phyloP scores from a whole-genome alignment of 768 basidiomycete species.

The Sarcodon sp. region DNA sequence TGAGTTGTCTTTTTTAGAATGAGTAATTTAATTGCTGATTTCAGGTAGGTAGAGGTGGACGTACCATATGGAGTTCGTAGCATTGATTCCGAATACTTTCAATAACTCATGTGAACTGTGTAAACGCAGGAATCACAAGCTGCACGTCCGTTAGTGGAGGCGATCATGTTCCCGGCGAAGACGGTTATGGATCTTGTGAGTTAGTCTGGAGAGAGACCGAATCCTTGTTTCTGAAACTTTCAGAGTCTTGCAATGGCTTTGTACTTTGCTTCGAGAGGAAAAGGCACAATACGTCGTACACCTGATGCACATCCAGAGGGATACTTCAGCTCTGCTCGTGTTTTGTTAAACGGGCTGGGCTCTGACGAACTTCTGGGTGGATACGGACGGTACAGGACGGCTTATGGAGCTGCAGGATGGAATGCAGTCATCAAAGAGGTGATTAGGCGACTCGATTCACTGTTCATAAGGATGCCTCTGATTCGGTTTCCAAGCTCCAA shows the following conservation, averaged over 20 bases:
- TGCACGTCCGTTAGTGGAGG: constrained; percentile 41
- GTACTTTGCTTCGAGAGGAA: constrained; percentile 83
- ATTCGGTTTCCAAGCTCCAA: constrained; percentile 48
- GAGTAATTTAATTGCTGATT: constrained; percentile 1
- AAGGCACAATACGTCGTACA: constrained; percentile 38
- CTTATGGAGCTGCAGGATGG: constrained; percentile 61
- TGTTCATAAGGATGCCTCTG: not conserved
- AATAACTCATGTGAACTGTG: constrained; percentile 1
- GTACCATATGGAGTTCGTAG: constrained; percentile 59
- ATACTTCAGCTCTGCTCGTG: constrained; percentile 68
- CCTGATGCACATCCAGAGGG: constrained; percentile 22
- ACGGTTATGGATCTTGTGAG: constrained; percentile 89
- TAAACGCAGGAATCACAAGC: constrained; percentile 48
- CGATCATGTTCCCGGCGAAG: constrained; percentile 63
- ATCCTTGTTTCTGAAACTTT: not conserved
- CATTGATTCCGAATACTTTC: not conserved
- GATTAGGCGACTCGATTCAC: constrained; percentile 1
- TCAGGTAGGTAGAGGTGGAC: constrained; percentile 64
- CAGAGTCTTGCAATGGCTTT: constrained; percentile 88
- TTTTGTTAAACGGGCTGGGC: constrained; percentile 83
- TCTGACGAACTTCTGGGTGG: constrained; percentile 95
- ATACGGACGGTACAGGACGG: constrained; percentile 79
- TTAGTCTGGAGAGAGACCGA: not conserved
- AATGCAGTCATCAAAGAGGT: constrained; percentile 73
- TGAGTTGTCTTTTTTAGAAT: constrained; percentile 20